A percentile compares a stretch with the other conserved stretches of the same genome.
phyloP scores from a whole-genome alignment of 768 basidiomycete genomes.

The Suillus subaureus region DNA sequence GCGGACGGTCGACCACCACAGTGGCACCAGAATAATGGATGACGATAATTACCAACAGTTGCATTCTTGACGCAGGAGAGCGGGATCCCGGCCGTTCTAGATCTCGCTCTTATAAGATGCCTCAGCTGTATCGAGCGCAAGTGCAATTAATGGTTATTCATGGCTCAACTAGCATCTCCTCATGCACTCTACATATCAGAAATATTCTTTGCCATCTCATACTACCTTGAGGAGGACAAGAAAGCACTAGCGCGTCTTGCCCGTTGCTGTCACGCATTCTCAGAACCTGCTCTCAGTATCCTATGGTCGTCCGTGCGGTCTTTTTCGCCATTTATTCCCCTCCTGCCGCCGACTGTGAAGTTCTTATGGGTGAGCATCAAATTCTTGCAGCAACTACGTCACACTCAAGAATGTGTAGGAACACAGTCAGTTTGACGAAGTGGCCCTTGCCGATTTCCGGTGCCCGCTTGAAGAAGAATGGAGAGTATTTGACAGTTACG shows the following conservation, averaged over 20 bases:
- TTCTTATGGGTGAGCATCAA: constrained; percentile 16
- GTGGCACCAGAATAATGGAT: neutral
- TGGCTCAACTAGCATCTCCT: neutral
- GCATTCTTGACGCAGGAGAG: neutral
- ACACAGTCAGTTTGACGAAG: neutral
- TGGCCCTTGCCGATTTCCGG: constrained; percentile 8
- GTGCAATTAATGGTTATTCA: neutral
- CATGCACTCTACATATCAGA: constrained; percentile 18
- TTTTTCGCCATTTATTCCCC: constrained; percentile 16
- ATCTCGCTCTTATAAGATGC: constrained; percentile 1
- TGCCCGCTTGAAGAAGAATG: constrained; percentile 19
- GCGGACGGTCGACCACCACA: neutral
- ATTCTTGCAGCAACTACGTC: neutral
- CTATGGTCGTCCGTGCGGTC: constrained; percentile 22
- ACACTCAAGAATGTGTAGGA: neutral
- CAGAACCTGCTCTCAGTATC: constrained; percentile 15
- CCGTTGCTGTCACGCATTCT: constrained; percentile 14
- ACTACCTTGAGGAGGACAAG: constrained; percentile 17
- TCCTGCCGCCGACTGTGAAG: constrained; percentile 15
- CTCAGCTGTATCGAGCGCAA: neutral
- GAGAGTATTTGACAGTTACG: constrained; percentile 19
- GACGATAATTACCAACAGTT: neutral
- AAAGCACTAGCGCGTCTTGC: constrained; percentile 12
- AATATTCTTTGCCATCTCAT: constrained; percentile 15
- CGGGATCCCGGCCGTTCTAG: neutral